A percentile compares a stretch with the other conserved stretches of the same genome.
Conservation (phyloP, 768 basidiomycete genomes). For the Naganishia antarctica region DNA sequence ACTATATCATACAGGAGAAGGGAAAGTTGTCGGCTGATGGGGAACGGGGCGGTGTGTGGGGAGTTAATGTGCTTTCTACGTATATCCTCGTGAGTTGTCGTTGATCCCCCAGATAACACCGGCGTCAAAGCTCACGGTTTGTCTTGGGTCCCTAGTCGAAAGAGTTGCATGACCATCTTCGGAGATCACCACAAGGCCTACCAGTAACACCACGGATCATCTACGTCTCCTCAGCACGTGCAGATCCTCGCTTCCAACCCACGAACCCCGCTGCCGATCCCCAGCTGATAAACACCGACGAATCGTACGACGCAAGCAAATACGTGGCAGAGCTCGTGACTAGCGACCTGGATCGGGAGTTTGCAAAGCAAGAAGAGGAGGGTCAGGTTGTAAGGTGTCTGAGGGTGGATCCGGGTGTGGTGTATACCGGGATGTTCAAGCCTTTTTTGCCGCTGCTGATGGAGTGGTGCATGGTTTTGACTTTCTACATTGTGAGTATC, state of each 20-base stretch:
- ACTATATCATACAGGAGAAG: conserved; percentile 37
- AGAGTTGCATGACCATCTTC: conserved; percentile 39
- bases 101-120: neutral
- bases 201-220: conserved; percentile 44
- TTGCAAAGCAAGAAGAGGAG: conserved; percentile 5
- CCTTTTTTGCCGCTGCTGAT: conserved; percentile 25
- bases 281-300: conserved; percentile 33
- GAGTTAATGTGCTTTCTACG: conserved; percentile 41
- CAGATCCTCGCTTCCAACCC: conserved; percentile 26
- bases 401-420: conserved; percentile 27
- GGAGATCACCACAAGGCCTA: conserved; percentile 35
- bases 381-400: conserved; percentile 22
- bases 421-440: conserved; percentile 27
- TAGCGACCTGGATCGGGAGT: conserved; percentile 37
- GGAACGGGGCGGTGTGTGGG: conserved; percentile 41
- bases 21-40: conserved; percentile 48
- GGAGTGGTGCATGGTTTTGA: conserved; percentile 22
- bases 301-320: conserved; percentile 43
- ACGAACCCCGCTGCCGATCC: conserved; percentile 34
- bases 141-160: conserved; percentile 29
- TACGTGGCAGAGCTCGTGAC: conserved; percentile 43
- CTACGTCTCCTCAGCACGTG: conserved; percentile 38
- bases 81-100: conserved; percentile 43
- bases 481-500: conserved; percentile 23
- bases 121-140: neutral